Evolutionary conservation across 2,329 filamentous ascomycete species (phyloP), one percentile per base, ranked within the genome.

Genomic region (Alternaria tenuissima): DNA sequence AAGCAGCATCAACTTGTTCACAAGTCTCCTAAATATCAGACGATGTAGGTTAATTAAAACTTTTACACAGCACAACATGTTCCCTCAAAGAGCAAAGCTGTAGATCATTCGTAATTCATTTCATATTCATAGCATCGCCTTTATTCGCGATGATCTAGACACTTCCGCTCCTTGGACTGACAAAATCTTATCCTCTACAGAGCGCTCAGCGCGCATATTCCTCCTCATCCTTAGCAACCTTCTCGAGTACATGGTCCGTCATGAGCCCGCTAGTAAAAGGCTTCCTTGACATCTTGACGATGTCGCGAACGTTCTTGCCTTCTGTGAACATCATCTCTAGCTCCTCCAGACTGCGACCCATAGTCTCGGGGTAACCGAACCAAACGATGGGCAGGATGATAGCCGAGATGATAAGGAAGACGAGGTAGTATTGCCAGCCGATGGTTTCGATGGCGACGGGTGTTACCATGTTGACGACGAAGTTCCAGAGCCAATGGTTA

Each of bases 391-490:
- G 62, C 3, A 82, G 79, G 30, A 85, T 81, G 68, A 79, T 80
- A 20, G 79, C 78, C 7, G 79, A 79, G 57, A 85, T 79, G 57
- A 78, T 75, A 39, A 83, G 81, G 67, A 82, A 86, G 32, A 85
- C 78, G 30, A 86, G 81, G 71, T 84, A 85, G 73, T 84, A 85
- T 59, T 77, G 72, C 74, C 81, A 87, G 16, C 81, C 81, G 57
- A 88, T 86, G 3, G 75, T 83, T 53, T 80, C 75, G 47, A 85
- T 81, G 9, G 82, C 83, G 7, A 84, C 79, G 1, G 73, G 69
- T 8, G 72, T 70, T 2, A 64, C 67, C 71, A 71, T 71, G 26
- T 68, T 71, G 26, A 76, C 61, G 1, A 75, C 68, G 32, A 72
- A 72, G 43, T 73, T 71, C 80, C 81, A 83, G 22, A 84, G 77